These are phyloP conservation scores for Pecoramyces ruminantium DNA, from an alignment of 192 early-diverging fungal species.

Conservation along the genomic window DNA sequence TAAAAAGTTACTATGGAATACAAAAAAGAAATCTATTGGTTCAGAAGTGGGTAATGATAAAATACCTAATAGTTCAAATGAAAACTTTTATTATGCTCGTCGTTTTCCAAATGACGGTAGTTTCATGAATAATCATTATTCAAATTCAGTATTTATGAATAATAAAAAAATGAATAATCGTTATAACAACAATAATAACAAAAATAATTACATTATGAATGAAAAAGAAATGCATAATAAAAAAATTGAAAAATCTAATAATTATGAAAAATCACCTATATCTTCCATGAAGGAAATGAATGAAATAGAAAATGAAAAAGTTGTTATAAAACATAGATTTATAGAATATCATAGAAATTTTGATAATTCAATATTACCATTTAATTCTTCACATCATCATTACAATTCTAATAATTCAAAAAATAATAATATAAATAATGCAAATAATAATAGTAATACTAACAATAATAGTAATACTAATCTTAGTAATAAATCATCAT, in stretches of 20 bases:
- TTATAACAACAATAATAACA: too few relatives aligned
- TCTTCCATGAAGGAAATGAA: background rate
- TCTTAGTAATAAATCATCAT: background rate
- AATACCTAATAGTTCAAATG: background rate
- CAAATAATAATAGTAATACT: background rate
- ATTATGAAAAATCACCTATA: too few relatives aligned
- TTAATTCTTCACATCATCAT: background rate
- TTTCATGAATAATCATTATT: background rate
- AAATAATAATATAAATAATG: slow-evolving; percentile 3
- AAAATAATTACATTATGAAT: background rate
- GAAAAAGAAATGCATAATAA: background rate
- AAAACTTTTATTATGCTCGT: background rate
- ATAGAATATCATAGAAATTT: background rate
- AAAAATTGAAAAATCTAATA: background rate
- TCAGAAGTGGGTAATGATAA: too few relatives aligned
- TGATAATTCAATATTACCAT: background rate
- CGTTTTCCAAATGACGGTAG: background rate
- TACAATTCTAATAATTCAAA: slow-evolving; percentile 7
- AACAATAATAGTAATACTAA: background rate
- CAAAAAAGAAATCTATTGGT: too few relatives aligned
- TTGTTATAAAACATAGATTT: background rate
- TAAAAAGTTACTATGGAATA: too few relatives aligned
- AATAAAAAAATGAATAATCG: background rate
- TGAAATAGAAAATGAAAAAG: background rate
- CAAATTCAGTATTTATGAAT: background rate